Evolutionary conservation across 164 flowering plant species (phyloP).

Genomic region (Tetracentron sinense): DNA sequence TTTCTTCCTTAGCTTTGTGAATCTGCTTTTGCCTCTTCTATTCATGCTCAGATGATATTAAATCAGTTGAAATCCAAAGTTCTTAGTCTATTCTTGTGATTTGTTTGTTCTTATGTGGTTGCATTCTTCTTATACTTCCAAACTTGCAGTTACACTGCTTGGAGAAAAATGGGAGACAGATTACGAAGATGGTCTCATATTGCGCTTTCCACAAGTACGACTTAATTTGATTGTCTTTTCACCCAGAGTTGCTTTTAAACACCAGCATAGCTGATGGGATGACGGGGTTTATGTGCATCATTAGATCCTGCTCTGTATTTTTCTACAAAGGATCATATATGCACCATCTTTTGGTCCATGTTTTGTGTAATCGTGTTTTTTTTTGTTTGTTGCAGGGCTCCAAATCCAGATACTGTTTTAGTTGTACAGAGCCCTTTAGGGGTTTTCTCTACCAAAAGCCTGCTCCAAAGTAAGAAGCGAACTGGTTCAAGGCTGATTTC

Average conservation of each 20-base stretch:
- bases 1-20: background rate
- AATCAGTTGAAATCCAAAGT: no score
- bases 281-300: background rate
- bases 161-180: slow-evolving; percentile 77
- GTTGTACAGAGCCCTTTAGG: slow-evolving; percentile 74
- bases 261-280: background rate
- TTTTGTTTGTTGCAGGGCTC: slow-evolving; percentile 55
- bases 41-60: no score
- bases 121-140: background rate
- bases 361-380: background rate
- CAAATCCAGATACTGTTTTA: slow-evolving; percentile 81
- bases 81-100: no score
- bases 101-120: no score
- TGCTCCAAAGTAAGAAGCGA: slow-evolving; percentile 51
- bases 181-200: slow-evolving; percentile 84
- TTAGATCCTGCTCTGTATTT: background rate
- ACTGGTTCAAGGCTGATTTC: slow-evolving; percentile 68
- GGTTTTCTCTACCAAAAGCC: slow-evolving; percentile 65
- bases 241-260: background rate
- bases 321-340: background rate
- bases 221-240: background rate
- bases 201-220: slow-evolving; percentile 85
- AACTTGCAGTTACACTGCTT: slow-evolving; percentile 71
- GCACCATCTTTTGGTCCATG: background rate
- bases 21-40: no score